A percentile compares a stretch with the other conserved stretches of the same genome.
phyloP scores from a whole-genome alignment of 1,284 basidiomycete species.

The Heterobasidion annosum region DNA sequence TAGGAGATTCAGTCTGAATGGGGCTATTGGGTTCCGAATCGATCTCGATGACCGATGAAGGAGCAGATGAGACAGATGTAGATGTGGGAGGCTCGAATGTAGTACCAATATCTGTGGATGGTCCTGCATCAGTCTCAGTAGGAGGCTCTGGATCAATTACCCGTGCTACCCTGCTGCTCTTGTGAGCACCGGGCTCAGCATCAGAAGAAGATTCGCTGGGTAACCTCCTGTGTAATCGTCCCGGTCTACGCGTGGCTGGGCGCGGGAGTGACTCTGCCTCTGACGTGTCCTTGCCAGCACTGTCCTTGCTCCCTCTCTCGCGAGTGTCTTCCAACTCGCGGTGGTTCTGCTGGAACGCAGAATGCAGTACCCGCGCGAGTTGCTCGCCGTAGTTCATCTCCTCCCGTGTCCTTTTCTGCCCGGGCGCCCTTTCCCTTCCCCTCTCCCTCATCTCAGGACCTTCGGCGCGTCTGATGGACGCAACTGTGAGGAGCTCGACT shows the following conservation, averaged over 20 bases:
- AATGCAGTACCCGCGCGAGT: background rate
- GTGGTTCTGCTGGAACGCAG: background rate
- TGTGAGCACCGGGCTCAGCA: no score
- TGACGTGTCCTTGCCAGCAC: background rate
- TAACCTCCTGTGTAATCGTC: background rate
- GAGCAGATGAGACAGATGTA: no score
- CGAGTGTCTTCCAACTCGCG: background rate
- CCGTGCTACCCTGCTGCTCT: no score
- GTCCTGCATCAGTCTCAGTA: no score
- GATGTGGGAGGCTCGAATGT: no score
- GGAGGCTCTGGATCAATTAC: no score
- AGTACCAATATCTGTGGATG: no score
- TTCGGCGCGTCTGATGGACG: background rate
- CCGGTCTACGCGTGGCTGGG: background rate
- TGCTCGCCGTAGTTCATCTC: background rate
- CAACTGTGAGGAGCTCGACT: background rate
- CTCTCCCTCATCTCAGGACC: background rate
- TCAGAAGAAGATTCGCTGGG: no score
- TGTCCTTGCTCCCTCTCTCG: background rate
- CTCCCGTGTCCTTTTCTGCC: background rate
- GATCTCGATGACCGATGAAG: no score
- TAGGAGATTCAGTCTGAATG: background rate
- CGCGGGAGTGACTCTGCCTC: background rate
- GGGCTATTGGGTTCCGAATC: no score
- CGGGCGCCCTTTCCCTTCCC: background rate